These are phyloP conservation scores for Juglanconis oblonga DNA, from an alignment of 2,329 filamentous ascomycete genomes.

Conservation along the genomic window DNA sequence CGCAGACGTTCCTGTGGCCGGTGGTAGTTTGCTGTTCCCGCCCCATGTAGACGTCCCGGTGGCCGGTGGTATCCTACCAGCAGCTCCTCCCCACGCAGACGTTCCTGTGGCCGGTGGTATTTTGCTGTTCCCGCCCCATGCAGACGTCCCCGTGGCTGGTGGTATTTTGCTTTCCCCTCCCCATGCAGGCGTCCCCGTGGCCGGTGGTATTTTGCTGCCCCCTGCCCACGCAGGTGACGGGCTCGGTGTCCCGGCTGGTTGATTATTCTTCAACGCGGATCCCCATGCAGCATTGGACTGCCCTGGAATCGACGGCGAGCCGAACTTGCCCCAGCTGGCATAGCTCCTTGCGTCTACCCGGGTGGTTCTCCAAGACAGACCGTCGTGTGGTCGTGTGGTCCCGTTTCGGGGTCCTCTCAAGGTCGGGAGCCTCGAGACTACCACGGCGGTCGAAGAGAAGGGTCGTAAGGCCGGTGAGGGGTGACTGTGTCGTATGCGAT, in stretches of 20 bases:
- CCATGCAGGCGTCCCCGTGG: constrained; percentile 13
- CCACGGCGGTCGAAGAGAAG: not conserved
- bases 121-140: constrained; percentile 1
- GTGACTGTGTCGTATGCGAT: not conserved
- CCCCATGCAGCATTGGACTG: constrained; percentile 14
- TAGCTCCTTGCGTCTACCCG: constrained; percentile 1
- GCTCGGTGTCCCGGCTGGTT: not conserved
- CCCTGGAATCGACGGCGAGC: constrained; percentile 13
- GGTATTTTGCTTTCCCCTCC: not conserved
- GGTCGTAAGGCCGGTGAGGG: not conserved
- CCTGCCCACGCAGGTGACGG: constrained; percentile 7
- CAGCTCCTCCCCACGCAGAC: not conserved
- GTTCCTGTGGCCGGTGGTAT: constrained; percentile 1
- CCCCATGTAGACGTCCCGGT: not conserved
- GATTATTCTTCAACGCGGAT: not conserved
- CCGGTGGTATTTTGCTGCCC: constrained; percentile 4
- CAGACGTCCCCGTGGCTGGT: not conserved
- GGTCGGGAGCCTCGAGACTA: not conserved
- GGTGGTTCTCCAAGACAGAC: not conserved
- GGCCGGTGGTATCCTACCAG: not conserved
- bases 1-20: not conserved
- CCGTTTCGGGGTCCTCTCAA: not conserved
- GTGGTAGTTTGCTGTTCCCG: not conserved
- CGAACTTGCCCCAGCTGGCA: constrained; percentile 13
- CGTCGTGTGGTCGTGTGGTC: not conserved